phyloP scores from a whole-genome alignment of 75 land plant genomes.

The Chamaecyparis obtusa region DNA sequence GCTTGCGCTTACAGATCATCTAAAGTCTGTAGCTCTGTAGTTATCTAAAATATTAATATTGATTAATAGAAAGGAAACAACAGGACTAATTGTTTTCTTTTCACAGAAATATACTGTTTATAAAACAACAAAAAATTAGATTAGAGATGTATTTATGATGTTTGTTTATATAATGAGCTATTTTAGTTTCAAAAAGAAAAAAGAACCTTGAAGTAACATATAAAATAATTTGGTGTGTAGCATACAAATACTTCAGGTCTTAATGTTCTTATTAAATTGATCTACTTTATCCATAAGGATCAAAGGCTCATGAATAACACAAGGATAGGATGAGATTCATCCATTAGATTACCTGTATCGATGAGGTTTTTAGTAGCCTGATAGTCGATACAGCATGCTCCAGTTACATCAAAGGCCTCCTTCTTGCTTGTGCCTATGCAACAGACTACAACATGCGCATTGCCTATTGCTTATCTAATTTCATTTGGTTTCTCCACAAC shows the following conservation, averaged over 20 bases:
- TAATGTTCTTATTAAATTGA: neutral
- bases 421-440: constrained; percentile 98
- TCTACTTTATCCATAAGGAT: neutral
- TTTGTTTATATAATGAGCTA: neutral
- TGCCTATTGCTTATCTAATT: constrained; percentile 74
- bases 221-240: neutral
- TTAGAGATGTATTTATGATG: neutral
- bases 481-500: constrained; percentile 63
- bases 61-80: neutral
- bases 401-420: constrained; percentile 84
- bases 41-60: too few relatives aligned
- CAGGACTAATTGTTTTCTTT: neutral
- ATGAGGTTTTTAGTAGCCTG: constrained; percentile 80
- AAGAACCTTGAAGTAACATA: neutral
- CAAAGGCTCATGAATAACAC: neutral
- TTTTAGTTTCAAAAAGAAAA: neutral
- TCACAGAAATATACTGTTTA: neutral
- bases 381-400: constrained; percentile 89
- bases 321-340: neutral
- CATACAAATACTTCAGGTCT: neutral
- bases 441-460: constrained; percentile 80
- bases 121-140: neutral
- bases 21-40: neutral
- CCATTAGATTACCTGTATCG: constrained; percentile 59
- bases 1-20: neutral